Base-by-base conservation (phyloP, 2,329 filamentous ascomycete species). In the Fusarium lateritium region DNA sequence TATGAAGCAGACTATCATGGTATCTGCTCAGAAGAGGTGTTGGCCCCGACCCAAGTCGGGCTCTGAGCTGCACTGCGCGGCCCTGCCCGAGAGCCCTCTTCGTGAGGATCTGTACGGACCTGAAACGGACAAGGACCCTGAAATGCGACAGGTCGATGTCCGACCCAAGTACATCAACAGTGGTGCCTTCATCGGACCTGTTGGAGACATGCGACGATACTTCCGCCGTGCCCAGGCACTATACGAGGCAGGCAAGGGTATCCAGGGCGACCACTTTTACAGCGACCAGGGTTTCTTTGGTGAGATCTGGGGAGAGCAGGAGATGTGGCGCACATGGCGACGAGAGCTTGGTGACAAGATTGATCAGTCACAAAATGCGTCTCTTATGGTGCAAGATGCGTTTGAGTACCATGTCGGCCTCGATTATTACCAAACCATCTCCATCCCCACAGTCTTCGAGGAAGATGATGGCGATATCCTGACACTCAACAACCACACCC, bases 281-380 rank as follows among this genome's bases (percentile, higher is more conserved):
- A 73, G 71, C 49, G 76, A 78, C 14, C 76, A 78, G 28, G 75
- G 72, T 11, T 43, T 77, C 44, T 71, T 77, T 7, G 75, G 63
- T 6, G 72, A 77, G 36, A 68, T 78, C 10, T 73, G 75, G 28
- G 74, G 69, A 11, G 75, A 77, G 60, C 72, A 73, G 40, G 72
- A 74, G 26, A 45, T 74, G 8, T 74, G 66, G 63, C 68, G 72
- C 4, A 60, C 40, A 4, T 69, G 63, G 72, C 47, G 60, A 14
- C 70, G 65, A 3, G 51, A 62, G 34, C 33, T 64, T 1, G 31
- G 44, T 3, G 60, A 65, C 19, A 21, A 43, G 7, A 65, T 65
- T 9, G 60, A 65, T 21, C 28, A 33, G 5, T 17, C 36, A 2
- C 51, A 46, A 36, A 67, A 40, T 14, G 56, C 52, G 6, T 56